These are phyloP conservation scores for Diutina siamensis DNA, from an alignment of 1,139 yeast species.

Conservation along the genomic window DNA sequence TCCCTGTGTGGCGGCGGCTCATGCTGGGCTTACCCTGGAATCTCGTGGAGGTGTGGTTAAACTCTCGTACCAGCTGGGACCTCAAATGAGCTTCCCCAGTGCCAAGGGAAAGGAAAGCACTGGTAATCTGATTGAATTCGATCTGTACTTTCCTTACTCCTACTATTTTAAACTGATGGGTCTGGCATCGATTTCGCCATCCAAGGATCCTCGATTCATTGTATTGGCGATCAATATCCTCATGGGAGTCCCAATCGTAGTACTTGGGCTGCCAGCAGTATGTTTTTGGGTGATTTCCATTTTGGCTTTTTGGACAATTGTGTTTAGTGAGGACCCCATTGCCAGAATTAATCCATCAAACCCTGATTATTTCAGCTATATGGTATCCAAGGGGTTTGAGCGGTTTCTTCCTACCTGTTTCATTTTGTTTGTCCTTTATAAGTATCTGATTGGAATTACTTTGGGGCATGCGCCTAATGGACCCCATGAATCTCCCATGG, in stretches of 20 bases:
- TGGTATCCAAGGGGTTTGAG: constrained; percentile 62
- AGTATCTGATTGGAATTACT: constrained; percentile 18
- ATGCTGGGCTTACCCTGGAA: constrained; percentile 70
- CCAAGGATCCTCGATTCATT: constrained; percentile 55
- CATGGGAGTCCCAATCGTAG: constrained; percentile 49
- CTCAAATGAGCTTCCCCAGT: constrained; percentile 36
- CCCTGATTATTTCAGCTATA: constrained; percentile 41
- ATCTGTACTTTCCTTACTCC: constrained; percentile 66
- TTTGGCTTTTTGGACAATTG: constrained; percentile 82
- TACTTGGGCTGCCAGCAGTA: constrained; percentile 40
- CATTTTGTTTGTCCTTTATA: constrained; percentile 66
- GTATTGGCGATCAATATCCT: constrained; percentile 48
- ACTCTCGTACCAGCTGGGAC: constrained; percentile 44
- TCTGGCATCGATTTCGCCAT: constrained; percentile 24
- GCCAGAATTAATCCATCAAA: constrained; percentile 40
- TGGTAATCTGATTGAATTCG: constrained; percentile 49
- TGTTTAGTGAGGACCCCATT: constrained; percentile 80
- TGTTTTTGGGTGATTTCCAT: constrained; percentile 52
- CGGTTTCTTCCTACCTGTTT: constrained; percentile 69
- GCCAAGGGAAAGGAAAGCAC: constrained; percentile 37
- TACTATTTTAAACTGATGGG: constrained; percentile 38
- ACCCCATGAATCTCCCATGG: constrained; percentile 24
- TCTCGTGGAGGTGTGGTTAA: constrained; percentile 73
- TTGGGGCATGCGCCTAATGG: neutral
- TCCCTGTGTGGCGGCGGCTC: constrained; percentile 85